These are phyloP conservation scores for Epichloe sylvatica DNA, from an alignment of 2,329 filamentous ascomycete genomes.

Conservation along the genomic window DNA sequence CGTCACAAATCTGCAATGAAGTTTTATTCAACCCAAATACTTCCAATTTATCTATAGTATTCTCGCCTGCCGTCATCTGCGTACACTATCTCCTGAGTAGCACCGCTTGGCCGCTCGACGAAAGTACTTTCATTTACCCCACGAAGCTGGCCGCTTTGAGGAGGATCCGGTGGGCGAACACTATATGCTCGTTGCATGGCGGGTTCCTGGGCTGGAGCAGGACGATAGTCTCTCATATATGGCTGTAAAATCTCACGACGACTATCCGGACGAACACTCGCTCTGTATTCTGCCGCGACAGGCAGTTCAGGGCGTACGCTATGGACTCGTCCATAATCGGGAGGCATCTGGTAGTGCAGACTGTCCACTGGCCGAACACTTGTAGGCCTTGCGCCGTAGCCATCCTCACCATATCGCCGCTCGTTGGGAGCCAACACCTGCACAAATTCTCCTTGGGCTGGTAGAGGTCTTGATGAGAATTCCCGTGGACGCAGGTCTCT, in stretches of 20 bases:
- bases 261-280: constrained; percentile 15
- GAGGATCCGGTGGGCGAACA: constrained; percentile 27
- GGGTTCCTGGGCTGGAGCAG: constrained; percentile 10
- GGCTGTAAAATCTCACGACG: constrained; percentile 18
- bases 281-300: constrained; percentile 14
- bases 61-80: constrained; percentile 26
- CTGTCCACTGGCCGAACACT: constrained; percentile 43
- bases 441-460: constrained; percentile 30
- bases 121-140: constrained; percentile 28
- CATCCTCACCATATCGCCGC: constrained; percentile 29
- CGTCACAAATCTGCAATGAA: not conserved
- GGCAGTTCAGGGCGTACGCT: constrained; percentile 26
- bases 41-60: constrained; percentile 18
- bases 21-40: not conserved
- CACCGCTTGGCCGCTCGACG: constrained; percentile 28
- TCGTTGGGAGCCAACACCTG: constrained; percentile 30
- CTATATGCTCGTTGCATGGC: constrained; percentile 22
- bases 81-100: constrained; percentile 31
- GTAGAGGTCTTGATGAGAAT: constrained; percentile 37
- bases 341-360: constrained; percentile 26
- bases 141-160: constrained; percentile 11
- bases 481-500: constrained; percentile 44
- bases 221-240: constrained; percentile 19
- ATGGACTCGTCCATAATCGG: constrained; percentile 30
- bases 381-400: constrained; percentile 37